These are phyloP conservation scores for Capsella bursapastoris DNA, from an alignment of 345 rosid genomes.

Conservation along the genomic window DNA sequence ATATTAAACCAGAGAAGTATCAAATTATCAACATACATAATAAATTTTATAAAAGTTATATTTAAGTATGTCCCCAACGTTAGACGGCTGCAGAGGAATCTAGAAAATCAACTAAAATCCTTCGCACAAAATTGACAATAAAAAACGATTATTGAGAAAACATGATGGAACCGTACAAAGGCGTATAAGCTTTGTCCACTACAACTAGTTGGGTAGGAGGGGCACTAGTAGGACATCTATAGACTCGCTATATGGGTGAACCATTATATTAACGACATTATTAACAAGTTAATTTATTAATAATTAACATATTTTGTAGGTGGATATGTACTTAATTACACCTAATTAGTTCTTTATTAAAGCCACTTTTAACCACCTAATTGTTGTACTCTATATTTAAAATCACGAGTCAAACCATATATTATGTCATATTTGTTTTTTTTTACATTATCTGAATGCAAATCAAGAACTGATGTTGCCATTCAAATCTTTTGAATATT, in stretches of 20 bases:
- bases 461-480: neutral
- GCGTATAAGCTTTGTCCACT: conserved; percentile 29
- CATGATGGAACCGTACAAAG: conserved; percentile 16
- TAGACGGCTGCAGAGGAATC: conserved; percentile 9
- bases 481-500: neutral
- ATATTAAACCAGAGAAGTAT: neutral
- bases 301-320: neutral
- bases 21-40: neutral
- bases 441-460: neutral
- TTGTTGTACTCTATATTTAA: conserved; percentile 2
- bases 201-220: conserved; percentile 36
- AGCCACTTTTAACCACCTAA: conserved; percentile 28
- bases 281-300: neutral
- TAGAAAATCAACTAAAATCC: neutral
- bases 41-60: no score
- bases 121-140: neutral
- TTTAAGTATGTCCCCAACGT: conserved; percentile 1
- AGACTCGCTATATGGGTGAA: neutral
- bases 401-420: conserved; percentile 21
- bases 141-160: neutral
- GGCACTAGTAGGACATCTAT: conserved; percentile 35
- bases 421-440: neutral
- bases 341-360: conserved; percentile 36
- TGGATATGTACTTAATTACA: conserved; percentile 21
- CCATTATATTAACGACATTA: conserved; percentile 2